Evolutionary conservation across 2,329 filamentous ascomycete genomes (phyloP).

Genomic region (Trichoderma simmonsii): DNA sequence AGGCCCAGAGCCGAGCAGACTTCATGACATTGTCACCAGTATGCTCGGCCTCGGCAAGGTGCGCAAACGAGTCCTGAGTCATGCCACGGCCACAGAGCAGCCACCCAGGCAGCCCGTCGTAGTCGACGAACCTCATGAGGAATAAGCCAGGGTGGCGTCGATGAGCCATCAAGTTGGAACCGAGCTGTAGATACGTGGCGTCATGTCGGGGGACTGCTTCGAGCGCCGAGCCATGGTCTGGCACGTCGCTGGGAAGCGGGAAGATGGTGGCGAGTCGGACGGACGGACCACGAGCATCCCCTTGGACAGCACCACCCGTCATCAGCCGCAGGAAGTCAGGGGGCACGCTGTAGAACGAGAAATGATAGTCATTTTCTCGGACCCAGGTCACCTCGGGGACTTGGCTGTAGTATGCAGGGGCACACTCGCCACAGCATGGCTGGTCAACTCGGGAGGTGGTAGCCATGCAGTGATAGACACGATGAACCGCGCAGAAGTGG

Average conservation of each 20-base stretch:
- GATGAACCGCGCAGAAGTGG: constrained; percentile 33
- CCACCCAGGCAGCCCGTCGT: constrained; percentile 27
- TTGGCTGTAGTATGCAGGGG: constrained; percentile 29
- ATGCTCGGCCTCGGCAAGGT: constrained; percentile 24
- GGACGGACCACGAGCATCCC: neutral
- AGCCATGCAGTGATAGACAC: constrained; percentile 28
- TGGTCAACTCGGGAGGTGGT: constrained; percentile 21
- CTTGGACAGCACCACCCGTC: neutral
- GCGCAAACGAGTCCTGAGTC: constrained; percentile 22
- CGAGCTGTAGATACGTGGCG: constrained; percentile 25
- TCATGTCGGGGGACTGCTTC: constrained; percentile 26
- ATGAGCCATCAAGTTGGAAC: constrained; percentile 26
- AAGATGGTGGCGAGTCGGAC: neutral
- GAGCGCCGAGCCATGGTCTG: neutral
- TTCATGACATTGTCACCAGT: constrained; percentile 28
- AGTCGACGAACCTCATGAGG: constrained; percentile 30
- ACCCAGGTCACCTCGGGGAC: constrained; percentile 24
- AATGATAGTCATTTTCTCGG: constrained; percentile 21
- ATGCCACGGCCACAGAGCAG: constrained; percentile 31
- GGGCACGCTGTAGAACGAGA: neutral
- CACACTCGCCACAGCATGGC: constrained; percentile 35
- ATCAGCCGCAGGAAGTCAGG: neutral
- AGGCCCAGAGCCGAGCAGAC: constrained; percentile 32
- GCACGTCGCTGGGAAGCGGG: neutral
- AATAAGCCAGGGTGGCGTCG: constrained; percentile 22